phyloP scores from a whole-genome alignment of 768 basidiomycete genomes.

The Dioszegia aurantiaca region DNA sequence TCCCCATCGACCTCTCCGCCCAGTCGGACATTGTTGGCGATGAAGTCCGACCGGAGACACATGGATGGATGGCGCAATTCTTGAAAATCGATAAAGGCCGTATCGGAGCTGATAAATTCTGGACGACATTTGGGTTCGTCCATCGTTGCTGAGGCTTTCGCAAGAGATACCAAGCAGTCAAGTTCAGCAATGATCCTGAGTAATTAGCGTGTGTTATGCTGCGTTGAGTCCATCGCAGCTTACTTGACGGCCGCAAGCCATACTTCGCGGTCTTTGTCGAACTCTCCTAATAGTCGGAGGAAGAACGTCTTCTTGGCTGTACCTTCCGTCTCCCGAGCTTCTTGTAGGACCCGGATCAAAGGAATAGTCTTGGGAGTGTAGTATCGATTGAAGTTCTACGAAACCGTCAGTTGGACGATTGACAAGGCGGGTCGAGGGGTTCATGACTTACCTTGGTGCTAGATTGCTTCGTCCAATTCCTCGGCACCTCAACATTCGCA shows the following conservation, averaged over 20 bases:
- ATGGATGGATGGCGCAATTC: slow-evolving; percentile 86
- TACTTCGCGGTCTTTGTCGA: slow-evolving; percentile 46
- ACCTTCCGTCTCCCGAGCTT: slow-evolving; percentile 83
- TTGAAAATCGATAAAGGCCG: slow-evolving; percentile 80
- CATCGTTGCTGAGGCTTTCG: slow-evolving; percentile 81
- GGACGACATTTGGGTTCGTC: slow-evolving; percentile 94
- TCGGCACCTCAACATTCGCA: slow-evolving; percentile 61
- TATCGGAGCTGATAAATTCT: slow-evolving; percentile 68
- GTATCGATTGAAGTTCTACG: slow-evolving; percentile 71
- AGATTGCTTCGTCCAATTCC: slow-evolving; percentile 75
- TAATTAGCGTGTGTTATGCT: neutral
- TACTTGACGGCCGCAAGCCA: slow-evolving; percentile 50
- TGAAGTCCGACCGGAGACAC: slow-evolving; percentile 72
- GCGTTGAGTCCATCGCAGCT: too few species aligned
- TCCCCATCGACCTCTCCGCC: slow-evolving; percentile 57
- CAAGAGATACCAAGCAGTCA: slow-evolving; percentile 90
- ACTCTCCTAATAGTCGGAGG: slow-evolving; percentile 44
- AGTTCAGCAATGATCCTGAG: slow-evolving; percentile 79
- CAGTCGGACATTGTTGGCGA: slow-evolving; percentile 86
- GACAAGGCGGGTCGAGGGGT: neutral
- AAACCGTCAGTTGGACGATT: slow-evolving; percentile 3
- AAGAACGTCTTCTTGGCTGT: slow-evolving; percentile 80
- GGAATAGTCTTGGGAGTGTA: slow-evolving; percentile 68
- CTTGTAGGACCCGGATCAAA: slow-evolving; percentile 78
- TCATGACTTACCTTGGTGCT: slow-evolving; percentile 67